Evolutionary conservation across 805 yeast genomes (phyloP).

Genomic region (Lipomyces sp.): DNA sequence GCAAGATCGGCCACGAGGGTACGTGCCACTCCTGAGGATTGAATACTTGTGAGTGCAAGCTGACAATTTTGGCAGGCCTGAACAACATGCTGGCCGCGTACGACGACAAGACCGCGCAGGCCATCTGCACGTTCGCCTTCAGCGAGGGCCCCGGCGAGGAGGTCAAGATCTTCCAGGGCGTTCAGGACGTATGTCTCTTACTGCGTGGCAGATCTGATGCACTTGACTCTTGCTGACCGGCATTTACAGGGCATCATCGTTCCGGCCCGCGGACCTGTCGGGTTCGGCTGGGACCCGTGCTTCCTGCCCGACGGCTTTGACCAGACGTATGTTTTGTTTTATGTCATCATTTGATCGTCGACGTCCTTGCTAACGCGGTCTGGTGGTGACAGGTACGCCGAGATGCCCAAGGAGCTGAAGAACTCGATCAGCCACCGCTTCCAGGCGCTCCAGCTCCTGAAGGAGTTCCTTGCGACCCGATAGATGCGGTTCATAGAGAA

Average conservation of each 20-base stretch:
- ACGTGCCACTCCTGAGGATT: too few species aligned
- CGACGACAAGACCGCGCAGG: conserved; percentile 79
- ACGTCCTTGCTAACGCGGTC: conserved; percentile 10
- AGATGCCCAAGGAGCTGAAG: conserved; percentile 73
- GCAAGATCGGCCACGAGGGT: conserved; percentile 61
- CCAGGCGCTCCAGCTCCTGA: conserved; percentile 73
- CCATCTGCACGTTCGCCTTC: conserved; percentile 89
- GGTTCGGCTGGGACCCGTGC: conserved; percentile 93
- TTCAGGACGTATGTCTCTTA: conserved; percentile 18
- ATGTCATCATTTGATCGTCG: too few species aligned
- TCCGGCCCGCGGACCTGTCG: conserved; percentile 66
- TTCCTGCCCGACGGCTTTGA: conserved; percentile 77
- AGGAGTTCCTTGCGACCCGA: conserved; percentile 44
- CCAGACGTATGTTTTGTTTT: conserved; percentile 44
- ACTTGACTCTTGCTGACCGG: too few species aligned
- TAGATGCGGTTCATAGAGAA: not conserved
- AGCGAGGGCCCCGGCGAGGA: conserved; percentile 75
- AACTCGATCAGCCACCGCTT: conserved; percentile 84
- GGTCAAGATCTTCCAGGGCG: conserved; percentile 78
- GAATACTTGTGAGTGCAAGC: too few species aligned
- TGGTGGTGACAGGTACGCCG: conserved; percentile 56
- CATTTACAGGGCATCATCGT: conserved; percentile 78
- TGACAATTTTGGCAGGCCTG: conserved; percentile 45
- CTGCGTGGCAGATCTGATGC: too few species aligned
- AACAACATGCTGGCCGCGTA: conserved; percentile 75